phyloP scores from a whole-genome alignment of 768 basidiomycete species.

The Myochromella boudieri region DNA sequence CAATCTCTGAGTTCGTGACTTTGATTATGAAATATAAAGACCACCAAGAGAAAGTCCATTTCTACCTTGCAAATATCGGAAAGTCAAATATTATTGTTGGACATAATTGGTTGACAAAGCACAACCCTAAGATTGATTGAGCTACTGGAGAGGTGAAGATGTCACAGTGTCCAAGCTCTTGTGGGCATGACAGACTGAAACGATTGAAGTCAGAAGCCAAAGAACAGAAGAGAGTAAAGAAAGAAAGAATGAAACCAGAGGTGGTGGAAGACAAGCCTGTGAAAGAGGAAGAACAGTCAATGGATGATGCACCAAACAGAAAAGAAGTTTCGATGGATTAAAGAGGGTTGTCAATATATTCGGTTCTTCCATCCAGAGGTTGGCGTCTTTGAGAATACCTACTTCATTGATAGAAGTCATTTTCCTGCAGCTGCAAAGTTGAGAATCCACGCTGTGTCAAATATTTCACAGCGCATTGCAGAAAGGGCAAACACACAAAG shows the following conservation, averaged over 20 bases:
- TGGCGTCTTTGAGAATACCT: not conserved
- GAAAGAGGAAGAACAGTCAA: too few relatives aligned
- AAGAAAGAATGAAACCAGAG: not conserved
- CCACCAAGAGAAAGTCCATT: not conserved
- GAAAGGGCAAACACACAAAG: not conserved
- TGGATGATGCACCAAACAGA: too few relatives aligned
- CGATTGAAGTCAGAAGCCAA: not conserved
- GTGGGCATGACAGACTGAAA: not conserved
- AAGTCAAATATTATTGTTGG: slow-evolving; percentile 1
- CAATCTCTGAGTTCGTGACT: too few relatives aligned
- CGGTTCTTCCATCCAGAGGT: slow-evolving; percentile 1
- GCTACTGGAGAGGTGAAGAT: not conserved
- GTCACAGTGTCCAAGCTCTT: not conserved
- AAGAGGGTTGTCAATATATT: slow-evolving; percentile 2
- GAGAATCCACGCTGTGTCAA: not conserved
- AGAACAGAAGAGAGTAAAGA: not conserved
- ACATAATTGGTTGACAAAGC: too few relatives aligned
- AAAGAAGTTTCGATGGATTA: not conserved
- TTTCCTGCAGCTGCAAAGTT: not conserved
- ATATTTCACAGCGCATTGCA: slow-evolving; percentile 4
- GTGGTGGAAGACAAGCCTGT: not conserved
- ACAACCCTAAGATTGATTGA: too few relatives aligned
- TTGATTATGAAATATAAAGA: slow-evolving; percentile 1
- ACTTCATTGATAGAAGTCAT: not conserved
- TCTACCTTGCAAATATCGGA: slow-evolving; percentile 1